These are phyloP conservation scores for Venturia nashicola DNA, from an alignment of 2,329 filamentous ascomycete species.

Conservation along the genomic window DNA sequence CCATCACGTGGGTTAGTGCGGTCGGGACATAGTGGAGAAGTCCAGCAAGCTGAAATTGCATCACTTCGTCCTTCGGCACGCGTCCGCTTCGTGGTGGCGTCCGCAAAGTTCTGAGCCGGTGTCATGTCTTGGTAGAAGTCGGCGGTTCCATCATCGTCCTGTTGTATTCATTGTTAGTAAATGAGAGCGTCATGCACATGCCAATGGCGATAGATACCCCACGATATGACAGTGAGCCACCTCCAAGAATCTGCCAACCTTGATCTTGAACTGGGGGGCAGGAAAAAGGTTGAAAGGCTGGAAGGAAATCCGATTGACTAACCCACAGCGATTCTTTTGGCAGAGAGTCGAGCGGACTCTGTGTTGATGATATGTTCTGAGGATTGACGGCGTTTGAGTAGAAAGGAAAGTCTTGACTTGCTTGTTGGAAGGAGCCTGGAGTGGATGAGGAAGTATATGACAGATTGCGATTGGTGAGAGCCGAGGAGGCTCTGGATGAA, in stretches of 20 bases:
- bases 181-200: not conserved
- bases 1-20: slow-evolving; percentile 21
- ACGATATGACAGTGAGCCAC: too few species aligned
- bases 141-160: not conserved
- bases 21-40: slow-evolving; percentile 28
- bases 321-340: not conserved
- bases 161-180: not conserved
- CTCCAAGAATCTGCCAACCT: not conserved
- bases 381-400: not conserved
- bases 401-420: not conserved
- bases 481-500: not conserved
- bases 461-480: not conserved
- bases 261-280: not conserved
- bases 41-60: slow-evolving; percentile 28
- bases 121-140: not conserved
- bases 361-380: not conserved
- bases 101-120: not conserved
- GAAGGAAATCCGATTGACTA: not conserved
- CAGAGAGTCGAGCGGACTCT: not conserved
- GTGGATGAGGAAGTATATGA: not conserved
- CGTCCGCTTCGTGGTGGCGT: not conserved
- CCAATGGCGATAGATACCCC: not conserved
- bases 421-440: not conserved
- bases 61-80: slow-evolving; percentile 14
- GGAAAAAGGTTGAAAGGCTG: not conserved